Evolutionary conservation across 345 rosid genomes (phyloP), one percentile per base, ranked within the genome.

Genomic region (Rubroshorea leprosula): DNA sequence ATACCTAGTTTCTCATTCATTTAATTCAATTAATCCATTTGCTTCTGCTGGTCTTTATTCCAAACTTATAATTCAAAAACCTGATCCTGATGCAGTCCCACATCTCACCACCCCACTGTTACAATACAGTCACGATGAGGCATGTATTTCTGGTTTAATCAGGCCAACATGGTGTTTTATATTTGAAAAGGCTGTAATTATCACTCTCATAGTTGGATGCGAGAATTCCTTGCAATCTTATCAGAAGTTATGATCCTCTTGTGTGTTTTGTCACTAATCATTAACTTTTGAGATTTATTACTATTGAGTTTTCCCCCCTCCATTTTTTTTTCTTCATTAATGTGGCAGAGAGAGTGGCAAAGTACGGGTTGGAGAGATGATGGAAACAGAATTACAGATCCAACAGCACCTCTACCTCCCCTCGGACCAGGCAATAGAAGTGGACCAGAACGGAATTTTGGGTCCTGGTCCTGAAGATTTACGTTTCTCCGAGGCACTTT

Each of bases 391-490:
- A 58, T 55, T 26, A 49, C 60, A 3, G 85, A 81, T 27, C 24
- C 51, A 20, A 8, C 80, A 0, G 54, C 58, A 19, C 23, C 69
- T 8, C 66, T 57, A 49, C 67, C 74, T 11, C 68, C 86, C 29
- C 61, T 65, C 48, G 93, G 95, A 71, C 71, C 89, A 51, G 98
- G 95, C 53, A 92, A 83, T 79, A 92, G 89, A 29, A 84, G 87
- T 20, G 97, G n/a, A 92, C 66, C 98, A 89, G 72, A 92, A 86
- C 67, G 97, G 97, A 47, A 85, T 92, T 41, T 68, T 89, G 58
- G 98, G 97, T 51, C 97, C 98, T 25, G 97, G 97, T 7, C 98
- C 97, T 5, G 76, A 93, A 13, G 98, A 86, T 72, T 72, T 86
- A 67, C 93, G 98, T 48, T 89, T 89, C 61, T 25, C 90, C 0